Base-by-base conservation (phyloP, 371 early-diverging fungal genomes). In the Phascolomyces articulosus region DNA sequence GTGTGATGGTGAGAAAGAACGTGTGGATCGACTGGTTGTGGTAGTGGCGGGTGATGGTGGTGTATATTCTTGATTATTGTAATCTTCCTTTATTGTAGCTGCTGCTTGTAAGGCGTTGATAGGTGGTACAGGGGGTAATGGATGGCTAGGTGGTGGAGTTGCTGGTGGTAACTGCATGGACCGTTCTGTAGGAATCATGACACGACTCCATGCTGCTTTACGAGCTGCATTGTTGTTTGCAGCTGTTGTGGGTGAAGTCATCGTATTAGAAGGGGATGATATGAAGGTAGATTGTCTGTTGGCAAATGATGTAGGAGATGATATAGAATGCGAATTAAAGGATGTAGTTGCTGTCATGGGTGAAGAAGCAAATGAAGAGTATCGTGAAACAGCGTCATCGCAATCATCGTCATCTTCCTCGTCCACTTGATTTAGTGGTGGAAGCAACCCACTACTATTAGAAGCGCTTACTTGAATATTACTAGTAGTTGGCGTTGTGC, bases 321-420 rank as follows among this genome's bases (percentile, higher is more conserved):
- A 18, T 21, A 44, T 44, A 4, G 40, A n/a, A 16, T 15, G 44
- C 4, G 44, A 44, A 16, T 44, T 15, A 16, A 63, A 63, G 6
- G 63, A 63, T 23, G 38, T 44, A 26, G 47, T 21, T 2, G 57
- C 20, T 23, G 51, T 51, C 51, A 51, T 51, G 21, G 65, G 60
- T 41, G 65, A 59, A 44, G 65, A 58, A 6, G 65, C 53, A 8
- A 65, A 40, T 6, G 60, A 60, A 3, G 65, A 65, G 16, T 65
- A 65, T 7, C 60, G 41, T 20, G 65, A 65, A 18, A 65, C 65
- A 15, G 60, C 60, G 15, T 65, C 65, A 21, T 65, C 65, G 16
- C 60, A 47, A 20, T 55, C 63, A 4, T 62, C 63, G 3, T 29
- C 63, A 16, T 60, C 60, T 60, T 60, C 63, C 26, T 62, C 63